Percentiles rank a stretch among this genome's conserved stretches.
Conservation (phyloP, 2,329 filamentous ascomycete genomes). For the Balansia obtecta region DNA sequence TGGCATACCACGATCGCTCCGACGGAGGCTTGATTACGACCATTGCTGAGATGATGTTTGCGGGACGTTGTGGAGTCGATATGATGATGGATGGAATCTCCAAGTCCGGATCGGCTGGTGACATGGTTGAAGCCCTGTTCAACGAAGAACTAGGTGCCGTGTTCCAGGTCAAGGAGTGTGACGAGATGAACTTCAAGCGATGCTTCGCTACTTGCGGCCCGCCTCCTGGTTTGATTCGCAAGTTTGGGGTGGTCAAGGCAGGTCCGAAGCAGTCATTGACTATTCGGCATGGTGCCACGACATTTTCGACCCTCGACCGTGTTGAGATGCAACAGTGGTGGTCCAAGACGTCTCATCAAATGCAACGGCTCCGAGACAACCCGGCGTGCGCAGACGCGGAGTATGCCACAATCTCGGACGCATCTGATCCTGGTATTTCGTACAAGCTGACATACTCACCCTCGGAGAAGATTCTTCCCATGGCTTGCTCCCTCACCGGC, state of each 20-base stretch:
- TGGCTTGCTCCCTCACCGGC: constrained; percentile 31
- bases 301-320: constrained; percentile 58
- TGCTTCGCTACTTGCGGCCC: constrained; percentile 88
- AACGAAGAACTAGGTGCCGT: constrained; percentile 93
- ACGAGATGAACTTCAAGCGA: constrained; percentile 75
- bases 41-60: constrained; percentile 95
- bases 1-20: constrained; percentile 90
- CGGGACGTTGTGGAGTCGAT: constrained; percentile 78
- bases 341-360: constrained; percentile 77
- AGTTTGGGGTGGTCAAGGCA: constrained; percentile 65
- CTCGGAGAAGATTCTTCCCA: constrained; percentile 60
- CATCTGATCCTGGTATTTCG: constrained; percentile 67
- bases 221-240: constrained; percentile 67
- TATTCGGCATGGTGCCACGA: constrained; percentile 57
- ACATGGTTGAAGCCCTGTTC: constrained; percentile 71
- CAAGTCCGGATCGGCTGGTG: constrained; percentile 46
- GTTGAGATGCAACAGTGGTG: constrained; percentile 73
- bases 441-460: constrained; percentile 77
- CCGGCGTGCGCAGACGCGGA: constrained; percentile 76
- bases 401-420: constrained; percentile 60
- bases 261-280: constrained; percentile 61
- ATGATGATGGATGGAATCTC: constrained; percentile 67
- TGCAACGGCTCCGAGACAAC: constrained; percentile 87
- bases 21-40: constrained; percentile 89
- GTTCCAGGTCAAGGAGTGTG: constrained; percentile 80